Evolutionary conservation across 2,329 filamentous ascomycete species (phyloP).

Genomic region (Aciculosporium take): DNA sequence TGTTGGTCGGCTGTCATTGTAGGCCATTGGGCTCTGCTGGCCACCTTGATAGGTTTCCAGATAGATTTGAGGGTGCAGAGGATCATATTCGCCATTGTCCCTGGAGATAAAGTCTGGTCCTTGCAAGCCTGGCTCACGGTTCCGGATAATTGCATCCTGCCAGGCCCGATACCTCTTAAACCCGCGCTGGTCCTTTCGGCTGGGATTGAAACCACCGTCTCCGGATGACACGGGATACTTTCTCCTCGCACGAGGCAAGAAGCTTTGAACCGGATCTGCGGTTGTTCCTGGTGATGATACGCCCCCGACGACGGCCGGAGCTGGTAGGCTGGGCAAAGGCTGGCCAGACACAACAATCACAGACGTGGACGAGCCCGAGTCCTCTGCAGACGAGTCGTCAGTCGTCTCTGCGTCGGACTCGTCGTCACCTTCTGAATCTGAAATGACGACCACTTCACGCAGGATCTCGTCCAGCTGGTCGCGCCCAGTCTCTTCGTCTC

Average conservation of each 20-base stretch:
- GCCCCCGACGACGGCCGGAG: background rate
- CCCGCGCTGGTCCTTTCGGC: conserved; percentile 26
- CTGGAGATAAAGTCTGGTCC: conserved; percentile 9
- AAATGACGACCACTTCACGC: conserved; percentile 51
- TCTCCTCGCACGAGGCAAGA: conserved; percentile 6
- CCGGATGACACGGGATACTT: conserved; percentile 12
- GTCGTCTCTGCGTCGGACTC: conserved; percentile 24
- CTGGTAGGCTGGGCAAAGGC: background rate
- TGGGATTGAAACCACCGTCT: conserved; percentile 7
- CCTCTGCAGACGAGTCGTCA: conserved; percentile 19
- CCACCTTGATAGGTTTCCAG: conserved; percentile 1
- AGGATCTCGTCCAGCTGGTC: conserved; percentile 55
- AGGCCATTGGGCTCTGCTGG: background rate
- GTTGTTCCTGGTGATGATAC: conserved; percentile 2
- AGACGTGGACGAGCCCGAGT: conserved; percentile 9
- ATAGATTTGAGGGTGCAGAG: conserved; percentile 1
- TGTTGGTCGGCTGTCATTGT: conserved; percentile 4
- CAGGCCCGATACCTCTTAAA: conserved; percentile 34
- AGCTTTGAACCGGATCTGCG: background rate
- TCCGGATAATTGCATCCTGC: conserved; percentile 24
- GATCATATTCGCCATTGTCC: conserved; percentile 5
- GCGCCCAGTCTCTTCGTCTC: conserved; percentile 53
- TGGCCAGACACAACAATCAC: conserved; percentile 9
- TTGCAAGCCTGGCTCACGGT: conserved; percentile 10
- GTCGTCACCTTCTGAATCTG: conserved; percentile 39